phyloP scores from a whole-genome alignment of 2,329 filamentous ascomycete species.

The Phialemoniopsis sp. region DNA sequence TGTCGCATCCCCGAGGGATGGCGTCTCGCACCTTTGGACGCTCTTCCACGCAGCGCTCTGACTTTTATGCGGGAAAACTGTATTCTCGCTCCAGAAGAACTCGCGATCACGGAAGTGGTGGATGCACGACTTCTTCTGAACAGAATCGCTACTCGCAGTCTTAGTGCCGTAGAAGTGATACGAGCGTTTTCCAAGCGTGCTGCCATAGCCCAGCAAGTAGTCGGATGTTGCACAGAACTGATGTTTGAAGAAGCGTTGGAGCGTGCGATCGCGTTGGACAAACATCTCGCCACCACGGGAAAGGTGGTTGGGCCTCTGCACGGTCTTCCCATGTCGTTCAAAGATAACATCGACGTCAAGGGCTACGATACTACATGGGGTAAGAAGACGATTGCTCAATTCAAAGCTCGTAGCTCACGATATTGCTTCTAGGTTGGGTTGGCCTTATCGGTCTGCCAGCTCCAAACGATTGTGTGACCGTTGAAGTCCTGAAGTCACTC shows the following conservation, averaged over 20 bases:
- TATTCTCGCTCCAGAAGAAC: too few relatives aligned
- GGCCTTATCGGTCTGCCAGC: slow-evolving; percentile 52
- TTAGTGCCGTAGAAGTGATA: too few relatives aligned
- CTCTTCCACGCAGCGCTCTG: too few relatives aligned
- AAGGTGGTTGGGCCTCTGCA: slow-evolving; percentile 56
- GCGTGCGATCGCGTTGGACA: slow-evolving; percentile 25
- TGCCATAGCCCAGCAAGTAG: too few relatives aligned
- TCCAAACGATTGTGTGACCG: slow-evolving; percentile 28
- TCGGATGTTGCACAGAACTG: too few relatives aligned
- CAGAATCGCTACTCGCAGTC: too few relatives aligned
- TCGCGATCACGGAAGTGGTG: too few relatives aligned
- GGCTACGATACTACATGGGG: slow-evolving; percentile 41
- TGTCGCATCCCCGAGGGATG: slow-evolving; percentile 2
- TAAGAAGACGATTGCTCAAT: too few relatives aligned
- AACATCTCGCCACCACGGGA: slow-evolving; percentile 36
- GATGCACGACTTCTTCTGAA: too few relatives aligned
- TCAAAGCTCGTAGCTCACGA: too few relatives aligned
- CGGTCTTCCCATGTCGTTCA: slow-evolving; percentile 58
- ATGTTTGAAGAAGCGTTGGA: slow-evolving; percentile 1
- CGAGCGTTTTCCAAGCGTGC: too few relatives aligned
- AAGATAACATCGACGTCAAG: slow-evolving; percentile 62
- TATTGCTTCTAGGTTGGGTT: slow-evolving; percentile 50
- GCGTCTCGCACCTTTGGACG: neutral
- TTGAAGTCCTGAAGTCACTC: slow-evolving; percentile 30
- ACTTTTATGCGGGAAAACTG: too few relatives aligned